Evolutionary conservation across 2,329 filamentous ascomycete genomes (phyloP), one percentile per base, ranked within the genome.

Genomic region (Pestalotiopsis sp.): DNA sequence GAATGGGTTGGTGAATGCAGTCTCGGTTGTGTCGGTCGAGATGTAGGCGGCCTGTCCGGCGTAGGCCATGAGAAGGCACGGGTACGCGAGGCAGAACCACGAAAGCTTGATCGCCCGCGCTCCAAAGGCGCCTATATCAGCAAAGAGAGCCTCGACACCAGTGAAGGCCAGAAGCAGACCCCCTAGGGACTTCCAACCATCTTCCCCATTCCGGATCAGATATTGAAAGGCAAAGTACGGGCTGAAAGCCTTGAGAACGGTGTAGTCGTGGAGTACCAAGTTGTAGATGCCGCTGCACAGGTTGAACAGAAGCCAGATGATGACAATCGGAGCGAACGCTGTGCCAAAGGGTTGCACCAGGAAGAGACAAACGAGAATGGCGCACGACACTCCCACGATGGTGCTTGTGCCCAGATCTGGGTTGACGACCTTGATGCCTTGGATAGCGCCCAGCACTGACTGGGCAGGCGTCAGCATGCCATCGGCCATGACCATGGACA

Each of bases 31-130:
- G 45, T 70, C 68, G 23, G 80, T 75, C 68, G 84, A 87, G 68
- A 94, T 92, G 73, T 87, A 91, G 2, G 92, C 91, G 1, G 91
- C 92, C 80, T 94, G 92, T 0, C 92, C 92, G 66, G 86, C 86
- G 74, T 93, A 93, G 2, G 88, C 85, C 17, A 90, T 75, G 2
- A 90, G 75, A 64, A 84, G 82, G 73, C 67, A 93, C 0, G 92
- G 92, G 69, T 88, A 91, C 0, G 86, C 85, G 70, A 89, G 88
- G 67, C 83, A 82, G 6, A 93, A 81, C 92, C 92, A 94, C 31
- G 86, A 90, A 14, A 93, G 81, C 73, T 92, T 91, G 64, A 94
- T 88, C 0, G 92, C 90, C 57, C 86, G 81, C 70, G 85, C 83
- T 76, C 86, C 86, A 78, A 94, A 94, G 23, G 92, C 92, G 27